Conservation (phyloP, 1,139 yeast species). For the Taphrina wiesneri region DNA sequence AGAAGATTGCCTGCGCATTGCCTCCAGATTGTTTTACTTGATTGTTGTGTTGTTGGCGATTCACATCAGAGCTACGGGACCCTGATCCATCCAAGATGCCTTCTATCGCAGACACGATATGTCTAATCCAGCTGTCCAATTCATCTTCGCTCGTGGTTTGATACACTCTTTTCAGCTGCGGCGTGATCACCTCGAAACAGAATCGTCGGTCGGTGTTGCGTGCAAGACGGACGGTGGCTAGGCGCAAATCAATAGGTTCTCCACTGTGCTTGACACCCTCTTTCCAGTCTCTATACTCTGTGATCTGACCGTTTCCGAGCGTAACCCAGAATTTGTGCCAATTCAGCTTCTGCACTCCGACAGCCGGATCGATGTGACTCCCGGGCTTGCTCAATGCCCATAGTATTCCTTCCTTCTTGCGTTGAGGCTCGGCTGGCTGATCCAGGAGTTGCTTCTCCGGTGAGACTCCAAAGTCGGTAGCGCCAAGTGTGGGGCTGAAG, state of each 20-base stretch:
- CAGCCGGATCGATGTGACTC: slow-evolving; percentile 49
- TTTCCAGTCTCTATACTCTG: slow-evolving; percentile 81
- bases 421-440: slow-evolving; percentile 22
- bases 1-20: slow-evolving; percentile 29
- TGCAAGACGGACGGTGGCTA: slow-evolving; percentile 64
- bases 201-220: slow-evolving; percentile 52
- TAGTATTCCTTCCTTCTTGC: slow-evolving; percentile 57
- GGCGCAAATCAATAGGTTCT: slow-evolving; percentile 68
- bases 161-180: slow-evolving; percentile 68
- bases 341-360: slow-evolving; percentile 58
- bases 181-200: slow-evolving; percentile 78
- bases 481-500: slow-evolving; percentile 12
- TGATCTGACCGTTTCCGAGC: slow-evolving; percentile 62
- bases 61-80: slow-evolving; percentile 33
- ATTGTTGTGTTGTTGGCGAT: slow-evolving; percentile 17
- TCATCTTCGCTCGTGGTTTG: slow-evolving; percentile 76
- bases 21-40: slow-evolving; percentile 25
- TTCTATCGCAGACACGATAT: slow-evolving; percentile 50
- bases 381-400: slow-evolving; percentile 56
- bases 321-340: slow-evolving; percentile 95
- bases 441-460: slow-evolving; percentile 15
- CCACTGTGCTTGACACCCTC: slow-evolving; percentile 51
- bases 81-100: slow-evolving; percentile 43
- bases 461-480: not conserved
- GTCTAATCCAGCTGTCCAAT: slow-evolving; percentile 66